Conservation (phyloP, 176 grass and related monocot genomes). For the Neostapfia colusana region DNA sequence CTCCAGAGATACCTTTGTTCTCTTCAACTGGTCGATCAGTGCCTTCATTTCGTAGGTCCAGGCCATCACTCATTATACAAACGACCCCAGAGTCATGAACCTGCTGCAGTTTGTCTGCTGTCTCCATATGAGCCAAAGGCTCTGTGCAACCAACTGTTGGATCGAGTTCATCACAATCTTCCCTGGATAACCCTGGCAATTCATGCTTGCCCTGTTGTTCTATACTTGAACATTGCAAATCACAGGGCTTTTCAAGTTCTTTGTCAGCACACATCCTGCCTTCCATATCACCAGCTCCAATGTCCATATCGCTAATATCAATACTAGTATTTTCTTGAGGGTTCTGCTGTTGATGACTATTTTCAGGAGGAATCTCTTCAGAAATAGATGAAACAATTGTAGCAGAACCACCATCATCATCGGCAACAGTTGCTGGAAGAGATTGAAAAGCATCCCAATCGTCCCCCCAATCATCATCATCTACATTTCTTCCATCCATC, state of each 20-base stretch:
- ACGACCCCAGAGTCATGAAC: conserved; percentile 27
- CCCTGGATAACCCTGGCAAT: conserved; percentile 19
- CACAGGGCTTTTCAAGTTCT: conserved; percentile 35
- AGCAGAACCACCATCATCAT: conserved; percentile 34
- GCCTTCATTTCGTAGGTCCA: conserved; percentile 30
- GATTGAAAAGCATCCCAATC: conserved; percentile 95
- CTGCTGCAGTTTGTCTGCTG: conserved; percentile 32
- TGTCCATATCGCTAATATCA: conserved; percentile 18
- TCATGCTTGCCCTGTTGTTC: conserved; percentile 26
- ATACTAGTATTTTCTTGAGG: conserved; percentile 31
- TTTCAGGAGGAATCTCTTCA: conserved; percentile 19
- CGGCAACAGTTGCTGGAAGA: conserved; percentile 55
- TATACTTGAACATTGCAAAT: conserved; percentile 27
- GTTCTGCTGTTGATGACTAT: conserved; percentile 27
- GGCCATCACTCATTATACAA: conserved; percentile 27
- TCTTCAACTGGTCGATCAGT: conserved; percentile 40
- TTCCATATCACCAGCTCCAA: conserved; percentile 31
- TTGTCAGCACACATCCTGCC: not conserved
- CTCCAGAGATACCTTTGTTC: conserved; percentile 16
- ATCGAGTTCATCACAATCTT: conserved; percentile 32
- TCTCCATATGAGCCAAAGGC: conserved; percentile 34
- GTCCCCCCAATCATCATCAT: conserved; percentile 64
- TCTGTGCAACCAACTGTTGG: conserved; percentile 36
- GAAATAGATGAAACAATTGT: conserved; percentile 34
- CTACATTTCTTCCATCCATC: conserved; percentile 48